Evolutionary conservation across 164 flowering plant genomes (phyloP).

Genomic region (Litsea cubeba): DNA sequence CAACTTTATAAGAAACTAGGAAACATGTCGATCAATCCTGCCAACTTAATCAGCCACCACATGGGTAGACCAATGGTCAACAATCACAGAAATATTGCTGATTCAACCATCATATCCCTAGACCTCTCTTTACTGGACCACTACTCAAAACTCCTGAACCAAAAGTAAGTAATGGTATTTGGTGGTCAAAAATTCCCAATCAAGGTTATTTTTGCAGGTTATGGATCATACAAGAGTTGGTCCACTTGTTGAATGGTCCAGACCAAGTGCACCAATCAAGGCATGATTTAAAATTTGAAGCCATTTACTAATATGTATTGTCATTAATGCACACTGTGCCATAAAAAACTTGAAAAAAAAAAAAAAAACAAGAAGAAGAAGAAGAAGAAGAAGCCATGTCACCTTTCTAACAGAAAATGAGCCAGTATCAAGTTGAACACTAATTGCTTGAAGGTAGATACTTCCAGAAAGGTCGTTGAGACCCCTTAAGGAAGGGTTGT

Average conservation of each 20-base stretch:
- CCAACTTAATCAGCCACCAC: not conserved
- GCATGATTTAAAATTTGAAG: too few species aligned
- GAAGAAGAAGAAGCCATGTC: too few species aligned
- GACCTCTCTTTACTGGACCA: not conserved
- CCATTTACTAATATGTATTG: not conserved
- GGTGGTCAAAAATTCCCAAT: not conserved
- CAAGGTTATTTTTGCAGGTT: not conserved
- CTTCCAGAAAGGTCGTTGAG: too few species aligned
- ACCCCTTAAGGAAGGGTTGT: too few species aligned
- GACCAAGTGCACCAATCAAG: not conserved
- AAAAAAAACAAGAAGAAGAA: too few species aligned
- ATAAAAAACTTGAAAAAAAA: too few species aligned
- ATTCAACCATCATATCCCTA: not conserved
- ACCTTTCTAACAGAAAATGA: too few species aligned
- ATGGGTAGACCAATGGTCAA: not conserved
- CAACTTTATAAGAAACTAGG: too few species aligned
- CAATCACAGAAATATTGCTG: not conserved
- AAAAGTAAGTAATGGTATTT: not conserved
- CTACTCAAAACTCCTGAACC: not conserved
- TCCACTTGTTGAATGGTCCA: not conserved
- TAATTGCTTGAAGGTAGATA: too few species aligned
- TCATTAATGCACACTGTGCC: not conserved
- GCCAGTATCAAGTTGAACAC: too few species aligned
- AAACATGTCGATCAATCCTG: not conserved
- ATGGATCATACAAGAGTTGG: not conserved